Percentiles rank a stretch among this genome's conserved stretches.
phyloP scores from a whole-genome alignment of 139 green algal species.

The Tetradesmus obliquus region DNA sequence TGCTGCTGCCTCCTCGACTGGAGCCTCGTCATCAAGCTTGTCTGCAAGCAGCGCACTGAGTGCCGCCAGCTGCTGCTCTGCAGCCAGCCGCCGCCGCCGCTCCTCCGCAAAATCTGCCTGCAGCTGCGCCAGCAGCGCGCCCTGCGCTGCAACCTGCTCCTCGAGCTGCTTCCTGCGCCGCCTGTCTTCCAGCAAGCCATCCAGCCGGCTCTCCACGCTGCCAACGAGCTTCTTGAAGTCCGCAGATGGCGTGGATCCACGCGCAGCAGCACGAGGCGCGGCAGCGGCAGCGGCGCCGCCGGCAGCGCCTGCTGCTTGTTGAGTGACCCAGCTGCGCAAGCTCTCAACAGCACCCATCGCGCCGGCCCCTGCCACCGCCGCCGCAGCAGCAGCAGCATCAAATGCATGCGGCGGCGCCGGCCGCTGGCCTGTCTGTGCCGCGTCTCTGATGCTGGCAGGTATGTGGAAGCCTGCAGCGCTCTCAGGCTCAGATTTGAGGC shows the following conservation, averaged over 20 bases:
- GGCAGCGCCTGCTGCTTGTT: neutral
- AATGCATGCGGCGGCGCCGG: neutral
- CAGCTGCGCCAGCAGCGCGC: neutral
- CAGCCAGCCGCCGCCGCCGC: neutral
- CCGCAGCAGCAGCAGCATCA: conserved; percentile 7
- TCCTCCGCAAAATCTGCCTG: neutral
- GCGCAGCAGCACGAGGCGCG: neutral
- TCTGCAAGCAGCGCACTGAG: conserved; percentile 9
- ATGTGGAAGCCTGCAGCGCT: neutral
- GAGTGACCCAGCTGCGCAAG: neutral
- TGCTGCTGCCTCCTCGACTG: neutral
- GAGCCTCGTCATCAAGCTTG: neutral
- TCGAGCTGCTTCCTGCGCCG: conserved; percentile 24
- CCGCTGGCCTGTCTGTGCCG: neutral
- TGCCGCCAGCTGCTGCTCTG: conserved; percentile 20
- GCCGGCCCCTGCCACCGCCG: neutral
- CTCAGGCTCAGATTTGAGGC: neutral
- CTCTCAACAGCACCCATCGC: neutral
- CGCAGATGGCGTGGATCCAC: neutral
- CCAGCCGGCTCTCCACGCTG: conserved; percentile 27
- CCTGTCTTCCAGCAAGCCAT: conserved; percentile 31
- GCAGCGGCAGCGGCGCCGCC: neutral
- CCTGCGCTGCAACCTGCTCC: neutral
- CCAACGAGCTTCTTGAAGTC: conserved; percentile 4
- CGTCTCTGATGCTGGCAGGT: neutral